A percentile compares a stretch with the other conserved stretches of the same genome.
Conservation (phyloP, 2,329 filamentous ascomycete species). For the Colletotrichum lentis region DNA sequence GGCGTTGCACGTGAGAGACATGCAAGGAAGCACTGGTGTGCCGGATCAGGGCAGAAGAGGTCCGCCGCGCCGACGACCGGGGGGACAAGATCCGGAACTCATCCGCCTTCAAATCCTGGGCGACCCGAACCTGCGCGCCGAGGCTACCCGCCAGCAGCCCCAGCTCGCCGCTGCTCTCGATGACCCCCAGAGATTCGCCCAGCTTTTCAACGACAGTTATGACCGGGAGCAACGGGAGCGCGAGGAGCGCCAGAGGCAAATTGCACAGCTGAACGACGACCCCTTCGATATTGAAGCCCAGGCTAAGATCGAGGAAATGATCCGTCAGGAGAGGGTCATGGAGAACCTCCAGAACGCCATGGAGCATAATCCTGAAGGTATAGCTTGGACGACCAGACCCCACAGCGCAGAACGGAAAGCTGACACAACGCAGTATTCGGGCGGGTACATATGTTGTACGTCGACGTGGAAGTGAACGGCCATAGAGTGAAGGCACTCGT, state of each 20-base stretch:
- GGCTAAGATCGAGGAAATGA: constrained; percentile 93
- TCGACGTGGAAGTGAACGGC: constrained; percentile 93
- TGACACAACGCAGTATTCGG: constrained; percentile 76
- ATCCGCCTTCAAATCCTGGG: constrained; percentile 84
- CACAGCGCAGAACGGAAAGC: not conserved
- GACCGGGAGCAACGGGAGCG: constrained; percentile 76
- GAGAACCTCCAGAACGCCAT: constrained; percentile 97
- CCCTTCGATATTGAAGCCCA: constrained; percentile 95
- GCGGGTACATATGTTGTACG: constrained; percentile 93
- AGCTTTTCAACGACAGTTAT: constrained; percentile 73
- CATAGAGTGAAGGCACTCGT: constrained; percentile 94
- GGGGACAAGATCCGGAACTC: constrained; percentile 75
- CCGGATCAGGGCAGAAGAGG: constrained; percentile 49
- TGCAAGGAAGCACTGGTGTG: constrained; percentile 58
- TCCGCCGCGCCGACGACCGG: constrained; percentile 46
- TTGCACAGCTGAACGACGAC: constrained; percentile 87
- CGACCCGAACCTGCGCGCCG: constrained; percentile 74
- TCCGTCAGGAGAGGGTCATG: constrained; percentile 90
- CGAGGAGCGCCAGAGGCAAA: constrained; percentile 80
- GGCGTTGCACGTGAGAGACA: constrained; percentile 78
- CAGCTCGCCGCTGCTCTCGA: constrained; percentile 80
- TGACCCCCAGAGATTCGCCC: constrained; percentile 77
- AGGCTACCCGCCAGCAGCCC: constrained; percentile 76
- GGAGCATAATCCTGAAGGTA: constrained; percentile 97
- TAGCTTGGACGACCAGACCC: constrained; percentile 40